phyloP scores from a whole-genome alignment of 2,329 filamentous ascomycete species.

The Ascochyta clinopodiicola region DNA sequence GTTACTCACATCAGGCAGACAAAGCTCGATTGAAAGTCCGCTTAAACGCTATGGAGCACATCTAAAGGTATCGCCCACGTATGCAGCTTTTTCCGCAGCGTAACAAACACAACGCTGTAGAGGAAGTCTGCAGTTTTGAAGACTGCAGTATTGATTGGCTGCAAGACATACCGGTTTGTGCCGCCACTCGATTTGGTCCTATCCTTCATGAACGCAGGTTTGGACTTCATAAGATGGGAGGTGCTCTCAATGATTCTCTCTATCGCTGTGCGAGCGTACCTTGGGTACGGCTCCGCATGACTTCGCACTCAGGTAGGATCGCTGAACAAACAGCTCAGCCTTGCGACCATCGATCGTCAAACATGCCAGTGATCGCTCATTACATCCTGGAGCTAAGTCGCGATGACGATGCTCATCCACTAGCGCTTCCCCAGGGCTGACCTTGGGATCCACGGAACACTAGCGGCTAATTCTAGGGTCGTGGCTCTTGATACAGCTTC shows the following conservation, averaged over 20 bases:
- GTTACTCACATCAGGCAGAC: too few species aligned
- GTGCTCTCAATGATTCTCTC: not conserved
- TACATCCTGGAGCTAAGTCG: not conserved
- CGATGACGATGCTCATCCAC: not conserved
- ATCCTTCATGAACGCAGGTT: not conserved
- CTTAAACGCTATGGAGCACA: too few species aligned
- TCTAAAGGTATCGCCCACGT: too few species aligned
- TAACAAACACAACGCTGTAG: not conserved
- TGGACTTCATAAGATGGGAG: too few species aligned
- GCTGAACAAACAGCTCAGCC: constrained; percentile 3
- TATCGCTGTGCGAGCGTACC: not conserved
- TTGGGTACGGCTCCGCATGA: not conserved
- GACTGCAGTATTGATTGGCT: not conserved
- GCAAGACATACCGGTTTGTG: not conserved
- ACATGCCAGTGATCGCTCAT: not conserved
- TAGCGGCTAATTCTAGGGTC: not conserved
- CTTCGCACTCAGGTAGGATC: not conserved
- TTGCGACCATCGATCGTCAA: not conserved
- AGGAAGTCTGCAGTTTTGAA: too few species aligned
- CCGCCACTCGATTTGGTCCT: not conserved
- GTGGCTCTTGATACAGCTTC: not conserved
- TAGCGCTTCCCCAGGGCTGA: constrained; percentile 1
- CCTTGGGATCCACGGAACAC: not conserved
- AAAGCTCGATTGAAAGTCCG: too few species aligned
- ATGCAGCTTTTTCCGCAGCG: too few species aligned